A percentile compares a stretch with the other conserved stretches of the same genome.
Evolutionary conservation across 176 grass and related monocot genomes (phyloP).

Genomic region (Lolium rigidum): DNA sequence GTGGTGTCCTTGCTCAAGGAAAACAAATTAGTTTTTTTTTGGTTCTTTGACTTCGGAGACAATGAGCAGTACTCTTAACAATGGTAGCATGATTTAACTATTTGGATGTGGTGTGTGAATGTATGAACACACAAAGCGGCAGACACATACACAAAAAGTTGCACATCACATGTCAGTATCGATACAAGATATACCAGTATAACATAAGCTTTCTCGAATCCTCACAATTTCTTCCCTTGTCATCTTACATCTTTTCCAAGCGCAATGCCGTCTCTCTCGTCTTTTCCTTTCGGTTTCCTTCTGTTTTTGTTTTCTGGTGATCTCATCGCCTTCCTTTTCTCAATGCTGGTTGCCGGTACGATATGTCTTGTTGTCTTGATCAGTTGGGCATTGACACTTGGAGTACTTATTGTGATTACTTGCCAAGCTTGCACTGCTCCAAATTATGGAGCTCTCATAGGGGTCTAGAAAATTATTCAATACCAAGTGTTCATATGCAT

Average conservation of each 20-base stretch:
- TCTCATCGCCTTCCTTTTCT: slow-evolving; percentile 45
- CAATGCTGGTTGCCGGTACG: slow-evolving; percentile 34
- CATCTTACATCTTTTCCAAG: slow-evolving; percentile 51
- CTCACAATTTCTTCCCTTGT: slow-evolving; percentile 40
- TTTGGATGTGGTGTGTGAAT: slow-evolving; percentile 22
- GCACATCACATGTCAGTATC: slow-evolving; percentile 54
- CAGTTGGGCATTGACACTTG: slow-evolving; percentile 36
- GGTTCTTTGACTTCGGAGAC: slow-evolving; percentile 39
- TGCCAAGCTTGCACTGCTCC: background rate
- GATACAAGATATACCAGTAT: slow-evolving; percentile 36
- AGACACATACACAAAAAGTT: slow-evolving; percentile 40
- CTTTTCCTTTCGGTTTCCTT: slow-evolving; percentile 49
- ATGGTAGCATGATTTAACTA: slow-evolving; percentile 30
- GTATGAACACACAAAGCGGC: slow-evolving; percentile 32
- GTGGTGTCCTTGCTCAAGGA: slow-evolving; percentile 40
- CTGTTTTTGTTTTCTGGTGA: slow-evolving; percentile 49
- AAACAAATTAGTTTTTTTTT: slow-evolving; percentile 20
- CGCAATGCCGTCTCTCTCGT: slow-evolving; percentile 55
- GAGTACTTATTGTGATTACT: background rate
- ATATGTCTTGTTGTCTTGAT: slow-evolving; percentile 36
- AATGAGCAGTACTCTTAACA: slow-evolving; percentile 33
- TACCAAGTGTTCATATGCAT: background rate
- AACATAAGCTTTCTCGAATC: slow-evolving; percentile 37
- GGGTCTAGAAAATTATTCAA: too few relatives aligned
- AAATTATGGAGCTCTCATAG: background rate